phyloP scores from a whole-genome alignment of 805 yeast genomes.

The Hanseniaspora osmophila region DNA sequence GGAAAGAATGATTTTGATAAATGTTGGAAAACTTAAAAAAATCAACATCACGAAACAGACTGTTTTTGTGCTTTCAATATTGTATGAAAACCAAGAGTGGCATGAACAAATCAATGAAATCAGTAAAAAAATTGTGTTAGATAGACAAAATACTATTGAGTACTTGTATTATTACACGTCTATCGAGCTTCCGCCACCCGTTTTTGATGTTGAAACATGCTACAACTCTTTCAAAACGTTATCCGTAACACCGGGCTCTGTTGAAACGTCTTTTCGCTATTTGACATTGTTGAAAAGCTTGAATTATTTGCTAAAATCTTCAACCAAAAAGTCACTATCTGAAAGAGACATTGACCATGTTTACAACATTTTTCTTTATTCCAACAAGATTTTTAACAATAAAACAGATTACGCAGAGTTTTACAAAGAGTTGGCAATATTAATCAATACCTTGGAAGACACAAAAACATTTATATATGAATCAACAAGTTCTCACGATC shows the following conservation, averaged over 20 bases:
- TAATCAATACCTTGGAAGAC: not conserved
- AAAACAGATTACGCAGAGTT: not conserved
- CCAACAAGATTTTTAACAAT: not conserved
- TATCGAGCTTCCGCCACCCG: not conserved
- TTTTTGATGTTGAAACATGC: not conserved
- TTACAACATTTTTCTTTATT: not conserved
- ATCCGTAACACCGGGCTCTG: not conserved
- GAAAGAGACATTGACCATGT: not conserved
- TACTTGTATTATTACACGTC: not conserved
- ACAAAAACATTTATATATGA: not conserved
- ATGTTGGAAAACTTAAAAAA: not conserved
- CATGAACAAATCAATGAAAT: not conserved
- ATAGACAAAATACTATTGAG: not conserved
- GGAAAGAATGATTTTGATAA: not conserved
- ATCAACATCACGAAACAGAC: not conserved
- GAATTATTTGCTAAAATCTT: not conserved
- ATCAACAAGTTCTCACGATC: not conserved
- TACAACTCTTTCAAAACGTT: not conserved
- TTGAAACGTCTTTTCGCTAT: not conserved
- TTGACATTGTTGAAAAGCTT: not conserved
- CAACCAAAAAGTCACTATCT: not conserved
- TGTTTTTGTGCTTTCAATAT: too few species aligned
- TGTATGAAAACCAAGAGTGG: not conserved
- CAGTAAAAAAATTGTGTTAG: not conserved
- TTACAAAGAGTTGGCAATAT: not conserved